phyloP scores from a whole-genome alignment of 2,329 filamentous ascomycete species.

The Endoconidiophora laricicola region DNA sequence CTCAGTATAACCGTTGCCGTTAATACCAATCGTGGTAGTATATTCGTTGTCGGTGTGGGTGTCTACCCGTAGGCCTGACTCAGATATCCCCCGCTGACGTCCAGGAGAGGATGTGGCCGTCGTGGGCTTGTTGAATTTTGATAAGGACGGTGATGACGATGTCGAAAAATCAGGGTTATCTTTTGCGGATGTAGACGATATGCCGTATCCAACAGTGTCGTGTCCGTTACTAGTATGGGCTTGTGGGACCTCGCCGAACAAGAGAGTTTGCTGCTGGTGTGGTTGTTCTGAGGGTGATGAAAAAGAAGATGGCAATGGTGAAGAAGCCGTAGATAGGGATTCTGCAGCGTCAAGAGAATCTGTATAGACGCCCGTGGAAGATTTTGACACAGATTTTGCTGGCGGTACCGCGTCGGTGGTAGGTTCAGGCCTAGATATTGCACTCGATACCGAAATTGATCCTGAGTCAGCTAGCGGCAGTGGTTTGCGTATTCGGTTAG shows the following conservation, averaged over 20 bases:
- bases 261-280: slow-evolving; percentile 22
- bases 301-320: not conserved
- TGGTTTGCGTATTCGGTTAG: slow-evolving; percentile 41
- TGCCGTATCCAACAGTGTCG: slow-evolving; percentile 9
- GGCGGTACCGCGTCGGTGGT: not conserved
- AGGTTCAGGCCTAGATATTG: not conserved
- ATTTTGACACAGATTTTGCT: not conserved
- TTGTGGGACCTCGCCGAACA: slow-evolving; percentile 58
- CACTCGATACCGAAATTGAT: not conserved
- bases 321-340: not conserved
- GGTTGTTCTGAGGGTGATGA: not conserved
- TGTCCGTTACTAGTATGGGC: slow-evolving; percentile 38
- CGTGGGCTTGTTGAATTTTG: not conserved
- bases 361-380: not conserved
- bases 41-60: slow-evolving; percentile 14
- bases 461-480: slow-evolving; percentile 19
- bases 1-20: slow-evolving; percentile 23
- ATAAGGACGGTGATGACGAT: not conserved
- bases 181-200: no score
- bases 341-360: not conserved
- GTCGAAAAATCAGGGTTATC: not conserved
- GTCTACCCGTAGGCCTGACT: slow-evolving; percentile 46
- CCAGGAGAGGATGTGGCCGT: slow-evolving; percentile 17
- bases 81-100: slow-evolving; percentile 47
- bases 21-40: not conserved